Evolutionary conservation across 495 filamentous ascomycete species (phyloP).

Genomic region (Astrocystis sublimbata): DNA sequence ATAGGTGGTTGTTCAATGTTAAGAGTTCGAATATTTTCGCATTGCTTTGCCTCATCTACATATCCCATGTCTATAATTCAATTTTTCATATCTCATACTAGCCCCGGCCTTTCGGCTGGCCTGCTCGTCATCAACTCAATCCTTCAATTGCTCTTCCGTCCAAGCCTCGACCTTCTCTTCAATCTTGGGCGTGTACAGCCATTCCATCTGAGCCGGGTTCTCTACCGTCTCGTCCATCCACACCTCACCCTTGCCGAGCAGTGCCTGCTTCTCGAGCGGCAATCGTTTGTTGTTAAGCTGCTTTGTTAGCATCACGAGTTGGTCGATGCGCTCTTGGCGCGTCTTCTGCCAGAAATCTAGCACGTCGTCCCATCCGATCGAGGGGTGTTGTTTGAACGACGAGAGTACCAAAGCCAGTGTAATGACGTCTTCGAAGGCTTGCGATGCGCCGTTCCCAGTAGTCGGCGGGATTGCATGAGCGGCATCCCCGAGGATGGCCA

Average conservation of each 20-base stretch:
- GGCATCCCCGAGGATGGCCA: slow-evolving; percentile 25
- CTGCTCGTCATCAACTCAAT: background rate
- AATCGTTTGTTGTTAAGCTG: slow-evolving; percentile 23
- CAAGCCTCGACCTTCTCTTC: slow-evolving; percentile 13
- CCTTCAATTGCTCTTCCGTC: background rate
- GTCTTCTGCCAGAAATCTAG: slow-evolving; percentile 23
- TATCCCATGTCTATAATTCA: too few relatives aligned
- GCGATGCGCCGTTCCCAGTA: slow-evolving; percentile 40
- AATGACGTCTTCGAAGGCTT: slow-evolving; percentile 40
- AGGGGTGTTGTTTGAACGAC: background rate
- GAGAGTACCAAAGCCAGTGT: slow-evolving; percentile 32
- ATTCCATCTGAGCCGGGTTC: slow-evolving; percentile 21
- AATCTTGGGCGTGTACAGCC: slow-evolving; percentile 19
- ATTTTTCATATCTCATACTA: too few relatives aligned
- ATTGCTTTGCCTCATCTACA: too few relatives aligned
- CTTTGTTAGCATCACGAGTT: slow-evolving; percentile 20
- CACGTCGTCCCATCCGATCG: slow-evolving; percentile 13
- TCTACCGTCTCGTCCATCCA: slow-evolving; percentile 17
- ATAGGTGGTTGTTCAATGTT: too few relatives aligned
- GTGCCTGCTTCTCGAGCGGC: slow-evolving; percentile 20
- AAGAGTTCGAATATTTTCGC: too few relatives aligned
- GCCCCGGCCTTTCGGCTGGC: too few relatives aligned
- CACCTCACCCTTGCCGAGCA: slow-evolving; percentile 5
- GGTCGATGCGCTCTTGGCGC: slow-evolving; percentile 24
- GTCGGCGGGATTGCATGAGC: slow-evolving; percentile 50